Conservation (phyloP, 169 alveolate species). For the Cryptosporidium parvum region DNA sequence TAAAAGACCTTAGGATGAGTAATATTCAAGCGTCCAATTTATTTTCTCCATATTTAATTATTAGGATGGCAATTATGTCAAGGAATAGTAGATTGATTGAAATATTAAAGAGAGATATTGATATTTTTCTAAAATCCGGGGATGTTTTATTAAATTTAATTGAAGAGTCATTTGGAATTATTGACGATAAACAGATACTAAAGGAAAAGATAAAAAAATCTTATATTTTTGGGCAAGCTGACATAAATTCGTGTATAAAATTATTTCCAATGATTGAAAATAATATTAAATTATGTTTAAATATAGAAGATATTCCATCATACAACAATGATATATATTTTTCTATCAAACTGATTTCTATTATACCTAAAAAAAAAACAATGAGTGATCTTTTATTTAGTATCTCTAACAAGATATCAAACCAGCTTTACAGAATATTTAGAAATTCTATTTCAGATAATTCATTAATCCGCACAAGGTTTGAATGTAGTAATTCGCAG, state of each 20-base stretch:
- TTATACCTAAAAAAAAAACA: constrained; percentile 17
- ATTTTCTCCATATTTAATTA: constrained; percentile 41
- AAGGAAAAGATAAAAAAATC: constrained; percentile 7
- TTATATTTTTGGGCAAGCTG: constrained; percentile 68
- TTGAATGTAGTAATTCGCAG: not conserved
- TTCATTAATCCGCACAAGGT: not conserved
- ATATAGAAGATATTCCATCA: not conserved
- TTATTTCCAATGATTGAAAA: constrained; percentile 16
- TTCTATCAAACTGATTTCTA: constrained; percentile 22
- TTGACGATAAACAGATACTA: not conserved
- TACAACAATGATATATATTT: constrained; percentile 10
- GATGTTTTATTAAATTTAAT: constrained; percentile 12
- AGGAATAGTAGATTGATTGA: constrained; percentile 9
- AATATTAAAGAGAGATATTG: constrained; percentile 30
- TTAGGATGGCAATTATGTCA: constrained; percentile 5
- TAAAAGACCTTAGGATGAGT: not conserved
- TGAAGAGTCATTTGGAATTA: constrained; percentile 50
- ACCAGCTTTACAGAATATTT: not conserved
- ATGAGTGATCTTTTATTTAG: constrained; percentile 21
- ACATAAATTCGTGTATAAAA: constrained; percentile 15
- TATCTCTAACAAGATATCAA: constrained; percentile 25
- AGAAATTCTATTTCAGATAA: not conserved
- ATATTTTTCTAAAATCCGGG: constrained; percentile 6
- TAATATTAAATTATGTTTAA: not conserved
- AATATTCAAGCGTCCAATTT: not conserved